A percentile compares a stretch with the other conserved stretches of the same genome.
These are phyloP conservation scores for Pythium coloratum DNA, from an alignment of 352 stramenopile genomes.

Conservation along the genomic window DNA sequence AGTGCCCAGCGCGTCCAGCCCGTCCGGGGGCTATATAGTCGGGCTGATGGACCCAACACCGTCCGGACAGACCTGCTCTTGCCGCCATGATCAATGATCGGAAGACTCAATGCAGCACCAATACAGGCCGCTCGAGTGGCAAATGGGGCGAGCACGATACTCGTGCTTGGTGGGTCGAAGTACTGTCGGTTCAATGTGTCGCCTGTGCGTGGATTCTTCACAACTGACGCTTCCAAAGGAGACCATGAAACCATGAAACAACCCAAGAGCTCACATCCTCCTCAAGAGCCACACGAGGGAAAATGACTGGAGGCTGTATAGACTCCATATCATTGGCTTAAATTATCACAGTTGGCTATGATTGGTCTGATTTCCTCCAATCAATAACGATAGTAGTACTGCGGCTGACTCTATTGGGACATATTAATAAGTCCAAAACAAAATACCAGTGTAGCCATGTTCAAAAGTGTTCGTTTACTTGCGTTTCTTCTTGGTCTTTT, in stretches of 20 bases:
- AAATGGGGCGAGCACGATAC: conserved; percentile 28
- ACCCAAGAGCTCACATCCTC: not conserved
- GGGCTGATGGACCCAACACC: conserved; percentile 41
- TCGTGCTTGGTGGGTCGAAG: not conserved
- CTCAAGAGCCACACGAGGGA: not conserved
- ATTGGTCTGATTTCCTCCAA: conserved; percentile 2
- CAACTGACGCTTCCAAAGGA: conserved; percentile 7
- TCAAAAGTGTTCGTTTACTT: conserved; percentile 17
- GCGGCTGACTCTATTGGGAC: not conserved
- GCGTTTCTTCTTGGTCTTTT: conserved; percentile 29
- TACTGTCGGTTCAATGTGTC: not conserved
- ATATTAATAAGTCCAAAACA: conserved; percentile 1
- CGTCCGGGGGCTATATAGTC: conserved; percentile 29
- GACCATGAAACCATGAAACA: not conserved
- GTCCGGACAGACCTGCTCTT: conserved; percentile 23
- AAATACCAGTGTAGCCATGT: conserved; percentile 15
- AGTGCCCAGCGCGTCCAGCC: conserved; percentile 34
- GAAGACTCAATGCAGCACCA: conserved; percentile 35
- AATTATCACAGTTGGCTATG: conserved; percentile 19
- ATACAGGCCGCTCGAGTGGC: conserved; percentile 31
- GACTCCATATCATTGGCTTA: not conserved
- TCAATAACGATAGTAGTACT: conserved; percentile 18
- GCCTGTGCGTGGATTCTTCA: not conserved
- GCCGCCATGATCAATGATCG: conserved; percentile 30
- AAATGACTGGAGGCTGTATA: conserved; percentile 30